These are phyloP conservation scores for Diaporthe aspalathi DNA, from an alignment of 2,329 filamentous ascomycete species.

Conservation along the genomic window DNA sequence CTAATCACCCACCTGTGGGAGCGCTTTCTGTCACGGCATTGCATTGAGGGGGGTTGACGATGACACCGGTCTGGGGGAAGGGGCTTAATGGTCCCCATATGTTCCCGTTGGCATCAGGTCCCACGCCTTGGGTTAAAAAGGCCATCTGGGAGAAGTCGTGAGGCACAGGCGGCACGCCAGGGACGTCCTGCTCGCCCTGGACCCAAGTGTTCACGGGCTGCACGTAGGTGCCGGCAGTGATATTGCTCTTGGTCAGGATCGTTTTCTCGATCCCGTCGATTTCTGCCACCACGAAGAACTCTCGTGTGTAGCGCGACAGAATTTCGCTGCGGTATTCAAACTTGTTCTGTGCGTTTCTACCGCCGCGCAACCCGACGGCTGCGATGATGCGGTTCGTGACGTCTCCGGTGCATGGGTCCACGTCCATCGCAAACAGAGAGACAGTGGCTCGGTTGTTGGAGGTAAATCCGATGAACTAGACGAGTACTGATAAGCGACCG, in stretches of 20 bases:
- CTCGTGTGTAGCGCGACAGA: slow-evolving; percentile 49
- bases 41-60: slow-evolving; percentile 42
- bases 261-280: slow-evolving; percentile 48
- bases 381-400: slow-evolving; percentile 50
- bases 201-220: slow-evolving; percentile 52
- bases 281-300: slow-evolving; percentile 50
- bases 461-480: slow-evolving; percentile 49
- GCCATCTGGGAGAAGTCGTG: slow-evolving; percentile 52
- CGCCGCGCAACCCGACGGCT: slow-evolving; percentile 47
- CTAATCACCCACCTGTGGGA: neutral
- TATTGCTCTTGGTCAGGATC: slow-evolving; percentile 49
- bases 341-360: slow-evolving; percentile 51
- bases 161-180: slow-evolving; percentile 49
- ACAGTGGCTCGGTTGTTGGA: slow-evolving; percentile 50
- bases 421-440: slow-evolving; percentile 51
- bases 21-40: neutral
- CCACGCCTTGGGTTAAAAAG: slow-evolving; percentile 51
- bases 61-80: slow-evolving; percentile 52
- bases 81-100: slow-evolving; percentile 53
- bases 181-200: slow-evolving; percentile 51
- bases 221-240: slow-evolving; percentile 50
- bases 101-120: slow-evolving; percentile 49
- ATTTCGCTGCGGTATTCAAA: slow-evolving; percentile 51
- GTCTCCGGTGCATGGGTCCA: slow-evolving; percentile 51
- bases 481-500: neutral